These are phyloP conservation scores for Phytomonas sp. DNA, from an alignment of 208 protist genomes.

Conservation along the genomic window DNA sequence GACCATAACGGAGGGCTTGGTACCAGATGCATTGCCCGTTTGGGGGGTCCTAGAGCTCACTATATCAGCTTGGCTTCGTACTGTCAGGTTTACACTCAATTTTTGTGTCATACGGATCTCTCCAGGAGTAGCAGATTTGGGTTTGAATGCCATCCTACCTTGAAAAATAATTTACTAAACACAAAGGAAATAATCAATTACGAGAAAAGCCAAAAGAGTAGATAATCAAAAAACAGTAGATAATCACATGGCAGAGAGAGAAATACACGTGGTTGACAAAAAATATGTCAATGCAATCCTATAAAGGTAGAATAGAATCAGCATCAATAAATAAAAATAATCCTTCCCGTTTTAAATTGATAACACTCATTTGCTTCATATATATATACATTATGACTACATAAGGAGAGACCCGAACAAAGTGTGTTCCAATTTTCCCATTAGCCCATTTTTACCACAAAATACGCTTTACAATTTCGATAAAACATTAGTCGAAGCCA, in stretches of 20 bases:
- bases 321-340: neutral
- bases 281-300: neutral
- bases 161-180: conserved; percentile 6
- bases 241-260: conserved; percentile 4
- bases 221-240: conserved; percentile 5
- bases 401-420: too few species aligned
- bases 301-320: too few species aligned
- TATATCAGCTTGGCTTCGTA: too few species aligned
- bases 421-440: neutral
- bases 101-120: too few species aligned
- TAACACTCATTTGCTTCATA: neutral
- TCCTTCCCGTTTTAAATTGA: neutral
- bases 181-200: conserved; percentile 13
- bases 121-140: too few species aligned
- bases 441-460: neutral
- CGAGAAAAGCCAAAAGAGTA: neutral
- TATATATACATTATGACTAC: neutral
- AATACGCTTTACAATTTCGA: neutral
- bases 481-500: conserved; percentile 69
- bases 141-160: neutral
- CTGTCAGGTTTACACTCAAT: too few species aligned
- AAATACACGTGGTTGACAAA: conserved; percentile 4
- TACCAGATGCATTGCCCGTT: neutral
- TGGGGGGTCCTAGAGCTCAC: too few species aligned
- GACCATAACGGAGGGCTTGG: neutral